Percentiles rank a stretch among this genome's conserved stretches.
Evolutionary conservation across 2,329 filamentous ascomycete genomes (phyloP).

Genomic region (Penicillium sp.): DNA sequence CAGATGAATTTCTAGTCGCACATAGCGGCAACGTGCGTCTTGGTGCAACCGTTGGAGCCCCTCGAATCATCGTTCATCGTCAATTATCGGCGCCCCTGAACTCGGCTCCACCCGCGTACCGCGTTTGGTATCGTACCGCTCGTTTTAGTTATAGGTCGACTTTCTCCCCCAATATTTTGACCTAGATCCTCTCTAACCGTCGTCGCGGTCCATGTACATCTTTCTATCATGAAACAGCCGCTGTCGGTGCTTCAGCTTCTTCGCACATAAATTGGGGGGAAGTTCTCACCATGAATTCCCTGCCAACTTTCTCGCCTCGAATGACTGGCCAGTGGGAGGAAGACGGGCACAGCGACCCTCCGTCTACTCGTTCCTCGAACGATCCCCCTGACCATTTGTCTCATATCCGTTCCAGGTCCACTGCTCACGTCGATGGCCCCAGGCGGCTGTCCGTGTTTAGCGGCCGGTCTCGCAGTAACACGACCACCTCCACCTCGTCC

Average conservation of each 20-base stretch:
- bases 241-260: constrained; percentile 5
- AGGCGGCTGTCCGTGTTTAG: constrained; percentile 40
- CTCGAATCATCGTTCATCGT: background rate
- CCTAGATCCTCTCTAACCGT: background rate
- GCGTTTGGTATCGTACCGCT: background rate
- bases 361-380: constrained; percentile 31
- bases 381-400: constrained; percentile 33
- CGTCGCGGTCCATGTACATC: constrained; percentile 1
- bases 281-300: constrained; percentile 5
- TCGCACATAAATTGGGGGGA: constrained; percentile 10
- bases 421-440: constrained; percentile 34
- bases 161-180: background rate
- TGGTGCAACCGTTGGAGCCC: background rate
- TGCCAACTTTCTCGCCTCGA: constrained; percentile 6
- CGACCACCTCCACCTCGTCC: constrained; percentile 50
- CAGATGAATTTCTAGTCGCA: too few species aligned
- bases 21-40: background rate
- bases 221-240: constrained; percentile 19
- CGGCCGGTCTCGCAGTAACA: constrained; percentile 42
- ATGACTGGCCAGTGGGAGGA: constrained; percentile 15
- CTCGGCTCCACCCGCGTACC: background rate
- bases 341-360: constrained; percentile 27
- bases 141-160: background rate
- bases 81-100: constrained; percentile 6
- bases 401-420: constrained; percentile 36